Evolutionary conservation across 2,329 filamentous ascomycete species (phyloP).

Genomic region (Torrubiellomyces zombiae): DNA sequence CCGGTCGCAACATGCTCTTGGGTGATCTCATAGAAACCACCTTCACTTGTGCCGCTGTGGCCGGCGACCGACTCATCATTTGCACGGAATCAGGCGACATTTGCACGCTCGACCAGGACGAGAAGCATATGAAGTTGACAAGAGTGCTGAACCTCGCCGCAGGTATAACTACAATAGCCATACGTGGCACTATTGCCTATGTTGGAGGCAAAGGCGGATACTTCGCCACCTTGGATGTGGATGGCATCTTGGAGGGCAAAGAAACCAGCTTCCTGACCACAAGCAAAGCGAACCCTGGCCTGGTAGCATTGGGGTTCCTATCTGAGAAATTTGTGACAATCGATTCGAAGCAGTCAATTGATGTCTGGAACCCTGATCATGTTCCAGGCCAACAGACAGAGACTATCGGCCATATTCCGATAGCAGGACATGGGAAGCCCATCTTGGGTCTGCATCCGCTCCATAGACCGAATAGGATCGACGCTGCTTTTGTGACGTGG

Average conservation of each 20-base stretch:
- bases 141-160: conserved; percentile 53
- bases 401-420: conserved; percentile 30
- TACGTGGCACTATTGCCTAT: conserved; percentile 42
- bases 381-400: conserved; percentile 21
- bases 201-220: conserved; percentile 51
- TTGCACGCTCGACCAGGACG: conserved; percentile 70
- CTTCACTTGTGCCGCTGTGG: conserved; percentile 66
- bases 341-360: conserved; percentile 59
- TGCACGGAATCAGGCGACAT: conserved; percentile 80
- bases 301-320: conserved; percentile 55
- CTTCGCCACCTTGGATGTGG: conserved; percentile 36
- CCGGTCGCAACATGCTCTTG: conserved; percentile 76
- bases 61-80: conserved; percentile 58
- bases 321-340: conserved; percentile 54
- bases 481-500: conserved; percentile 77
- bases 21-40: conserved; percentile 67
- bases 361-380: conserved; percentile 39
- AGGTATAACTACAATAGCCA: conserved; percentile 47
- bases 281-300: conserved; percentile 23
- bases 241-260: conserved; percentile 26
- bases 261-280: conserved; percentile 21
- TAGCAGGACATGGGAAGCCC: conserved; percentile 45
- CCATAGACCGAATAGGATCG: conserved; percentile 37
- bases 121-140: conserved; percentile 52
- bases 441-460: conserved; percentile 61